Conservation (phyloP, 352 stramenopile species). For the Pythium aphanidermatum region DNA sequence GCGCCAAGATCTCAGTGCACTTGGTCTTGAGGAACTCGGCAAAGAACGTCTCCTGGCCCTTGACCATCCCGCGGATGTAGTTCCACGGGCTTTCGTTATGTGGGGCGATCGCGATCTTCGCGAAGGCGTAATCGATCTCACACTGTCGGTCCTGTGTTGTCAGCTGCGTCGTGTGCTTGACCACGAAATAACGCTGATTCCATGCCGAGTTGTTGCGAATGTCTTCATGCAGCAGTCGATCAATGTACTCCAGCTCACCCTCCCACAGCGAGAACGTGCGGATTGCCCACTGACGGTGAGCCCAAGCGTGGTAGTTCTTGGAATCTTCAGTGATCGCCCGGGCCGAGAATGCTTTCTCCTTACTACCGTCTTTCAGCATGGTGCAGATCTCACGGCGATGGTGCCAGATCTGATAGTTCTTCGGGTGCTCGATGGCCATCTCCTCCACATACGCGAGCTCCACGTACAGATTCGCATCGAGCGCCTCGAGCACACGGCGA, state of each 20-base stretch:
- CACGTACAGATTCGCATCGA: slow-evolving; percentile 57
- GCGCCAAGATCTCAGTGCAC: slow-evolving; percentile 29
- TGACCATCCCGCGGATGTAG: slow-evolving; percentile 74
- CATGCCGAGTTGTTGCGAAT: slow-evolving; percentile 96
- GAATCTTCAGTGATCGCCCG: slow-evolving; percentile 91
- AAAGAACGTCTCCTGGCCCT: slow-evolving; percentile 43
- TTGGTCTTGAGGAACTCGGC: slow-evolving; percentile 32
- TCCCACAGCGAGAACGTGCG: slow-evolving; percentile 87
- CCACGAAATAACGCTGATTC: slow-evolving; percentile 86
- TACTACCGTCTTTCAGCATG: slow-evolving; percentile 61
- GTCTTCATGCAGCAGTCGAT: slow-evolving; percentile 87
- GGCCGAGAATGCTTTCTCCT: slow-evolving; percentile 91
- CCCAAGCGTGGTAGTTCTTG: slow-evolving; percentile 99
- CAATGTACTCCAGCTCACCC: slow-evolving; percentile 89
- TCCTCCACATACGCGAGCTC: slow-evolving; percentile 73
- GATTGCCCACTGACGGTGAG: slow-evolving; percentile 94
- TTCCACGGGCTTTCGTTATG: slow-evolving; percentile 93
- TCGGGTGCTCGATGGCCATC: slow-evolving; percentile 92
- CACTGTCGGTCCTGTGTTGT: slow-evolving; percentile 28
- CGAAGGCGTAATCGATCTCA: slow-evolving; percentile 73
- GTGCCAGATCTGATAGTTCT: slow-evolving; percentile 99
- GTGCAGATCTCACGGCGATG: slow-evolving; percentile 94
- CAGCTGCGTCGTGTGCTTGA: slow-evolving; percentile 48
- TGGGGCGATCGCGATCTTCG: slow-evolving; percentile 55
- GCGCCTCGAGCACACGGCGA: slow-evolving; percentile 81